Evolutionary conservation across 2,329 filamentous ascomycete genomes (phyloP).

Genomic region (Aplosporella prunicola): DNA sequence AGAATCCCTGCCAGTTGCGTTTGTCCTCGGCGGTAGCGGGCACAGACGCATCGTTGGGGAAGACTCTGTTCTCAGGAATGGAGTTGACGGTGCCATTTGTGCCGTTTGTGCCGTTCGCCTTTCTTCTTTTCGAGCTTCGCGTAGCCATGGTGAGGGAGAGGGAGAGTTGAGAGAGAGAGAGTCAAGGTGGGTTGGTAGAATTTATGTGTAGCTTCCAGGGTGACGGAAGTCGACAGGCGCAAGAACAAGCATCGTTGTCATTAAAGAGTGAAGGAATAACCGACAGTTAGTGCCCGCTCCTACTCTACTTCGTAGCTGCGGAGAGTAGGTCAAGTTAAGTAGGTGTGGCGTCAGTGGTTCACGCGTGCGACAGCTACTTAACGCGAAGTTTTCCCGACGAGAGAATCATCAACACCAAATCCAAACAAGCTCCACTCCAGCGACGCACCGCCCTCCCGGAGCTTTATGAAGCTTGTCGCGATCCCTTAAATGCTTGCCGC

Average conservation of each 20-base stretch:
- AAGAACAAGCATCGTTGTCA: too few species aligned
- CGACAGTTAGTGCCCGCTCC: too few species aligned
- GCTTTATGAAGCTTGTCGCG: slow-evolving; percentile 4
- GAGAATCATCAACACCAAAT: slow-evolving; percentile 13
- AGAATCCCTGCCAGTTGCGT: slow-evolving; percentile 57
- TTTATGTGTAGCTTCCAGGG: too few species aligned
- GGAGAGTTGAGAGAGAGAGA: neutral
- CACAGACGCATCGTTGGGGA: slow-evolving; percentile 7
- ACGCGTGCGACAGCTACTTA: too few species aligned
- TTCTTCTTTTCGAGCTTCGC: slow-evolving; percentile 8
- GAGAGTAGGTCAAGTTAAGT: too few species aligned
- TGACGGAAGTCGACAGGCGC: too few species aligned
- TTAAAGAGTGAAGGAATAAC: too few species aligned
- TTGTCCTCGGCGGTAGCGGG: slow-evolving; percentile 31
- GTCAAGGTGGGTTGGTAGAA: neutral
- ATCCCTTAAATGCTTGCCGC: slow-evolving; percentile 3
- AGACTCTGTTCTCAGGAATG: slow-evolving; percentile 1
- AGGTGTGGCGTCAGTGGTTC: too few species aligned
- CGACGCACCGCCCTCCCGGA: slow-evolving; percentile 2
- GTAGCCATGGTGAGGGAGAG: slow-evolving; percentile 5
- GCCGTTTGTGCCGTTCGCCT: slow-evolving; percentile 1
- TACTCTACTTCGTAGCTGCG: too few species aligned
- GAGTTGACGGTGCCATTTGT: neutral
- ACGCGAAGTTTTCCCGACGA: slow-evolving; percentile 23
- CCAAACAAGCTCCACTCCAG: slow-evolving; percentile 6